Conservation (phyloP, 129 eudicot genomes). For the Silybum marianum region DNA sequence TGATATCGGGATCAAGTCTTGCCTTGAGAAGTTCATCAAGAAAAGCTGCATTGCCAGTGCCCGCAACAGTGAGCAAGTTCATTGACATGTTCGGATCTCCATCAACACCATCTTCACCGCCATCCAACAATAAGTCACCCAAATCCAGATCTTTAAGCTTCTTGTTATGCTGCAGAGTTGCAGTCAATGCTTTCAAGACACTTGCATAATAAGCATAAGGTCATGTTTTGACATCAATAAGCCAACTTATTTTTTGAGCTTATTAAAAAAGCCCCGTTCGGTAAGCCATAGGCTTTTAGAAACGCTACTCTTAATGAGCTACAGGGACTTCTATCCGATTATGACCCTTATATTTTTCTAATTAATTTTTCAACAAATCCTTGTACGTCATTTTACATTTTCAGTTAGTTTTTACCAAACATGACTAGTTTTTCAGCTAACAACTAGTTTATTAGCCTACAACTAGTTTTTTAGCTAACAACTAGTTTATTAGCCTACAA, state of each 20-base stretch:
- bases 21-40: conserved; percentile 90
- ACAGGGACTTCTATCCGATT: too few species aligned
- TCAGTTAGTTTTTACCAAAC: background rate
- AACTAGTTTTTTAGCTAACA: too few species aligned
- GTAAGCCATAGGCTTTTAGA: background rate
- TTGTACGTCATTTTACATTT: background rate
- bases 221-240: background rate
- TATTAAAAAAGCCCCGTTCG: background rate
- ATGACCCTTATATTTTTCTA: background rate
- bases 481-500: too few species aligned
- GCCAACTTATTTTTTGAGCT: background rate
- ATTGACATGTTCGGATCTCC: conserved; percentile 75
- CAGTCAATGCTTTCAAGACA: conserved; percentile 7
- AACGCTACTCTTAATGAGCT: background rate
- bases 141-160: conserved; percentile 67
- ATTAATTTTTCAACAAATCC: background rate
- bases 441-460: too few species aligned
- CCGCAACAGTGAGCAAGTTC: conserved; percentile 74
- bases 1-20: conserved; percentile 74
- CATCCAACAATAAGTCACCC: conserved; percentile 62
- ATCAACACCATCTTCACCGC: conserved; percentile 59
- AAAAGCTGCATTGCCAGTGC: conserved; percentile 88
- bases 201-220: conserved; percentile 4
- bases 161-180: conserved; percentile 62
- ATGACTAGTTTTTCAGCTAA: background rate